Evolutionary conservation across 805 yeast species (phyloP).

Genomic region (Komagataella populi): DNA sequence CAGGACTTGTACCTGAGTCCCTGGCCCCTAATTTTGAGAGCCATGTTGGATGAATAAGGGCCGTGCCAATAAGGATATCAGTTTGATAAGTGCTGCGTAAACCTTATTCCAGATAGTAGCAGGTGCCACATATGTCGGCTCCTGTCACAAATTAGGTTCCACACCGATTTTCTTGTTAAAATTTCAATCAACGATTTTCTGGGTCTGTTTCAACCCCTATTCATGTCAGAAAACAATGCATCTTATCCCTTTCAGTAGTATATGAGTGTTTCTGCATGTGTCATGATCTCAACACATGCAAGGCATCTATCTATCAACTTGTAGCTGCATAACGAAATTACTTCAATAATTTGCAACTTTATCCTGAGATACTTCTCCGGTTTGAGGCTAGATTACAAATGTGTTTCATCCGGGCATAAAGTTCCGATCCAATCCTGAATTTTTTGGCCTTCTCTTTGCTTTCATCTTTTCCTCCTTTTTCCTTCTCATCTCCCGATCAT

Average conservation of each 20-base stretch:
- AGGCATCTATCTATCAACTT: neutral
- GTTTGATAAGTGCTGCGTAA: no score
- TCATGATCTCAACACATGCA: neutral
- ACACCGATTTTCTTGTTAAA: neutral
- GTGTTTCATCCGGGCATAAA: neutral
- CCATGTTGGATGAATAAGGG: no score
- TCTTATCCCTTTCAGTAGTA: neutral
- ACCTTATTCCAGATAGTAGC: no score
- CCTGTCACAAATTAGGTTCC: no score
- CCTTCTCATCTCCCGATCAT: neutral
- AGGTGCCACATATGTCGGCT: no score
- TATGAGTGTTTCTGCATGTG: neutral
- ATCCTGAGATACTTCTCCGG: neutral
- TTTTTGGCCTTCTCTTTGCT: neutral
- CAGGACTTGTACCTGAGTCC: no score
- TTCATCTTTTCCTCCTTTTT: neutral
- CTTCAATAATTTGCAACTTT: neutral
- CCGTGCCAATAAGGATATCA: no score
- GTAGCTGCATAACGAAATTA: neutral
- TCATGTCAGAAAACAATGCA: neutral
- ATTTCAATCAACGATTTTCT: neutral
- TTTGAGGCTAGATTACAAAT: neutral
- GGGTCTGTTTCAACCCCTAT: neutral
- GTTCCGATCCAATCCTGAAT: neutral
- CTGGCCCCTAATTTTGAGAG: no score